These are phyloP conservation scores for Alternaria triticimaculans DNA, from an alignment of 2,329 filamentous ascomycete species.

Conservation along the genomic window DNA sequence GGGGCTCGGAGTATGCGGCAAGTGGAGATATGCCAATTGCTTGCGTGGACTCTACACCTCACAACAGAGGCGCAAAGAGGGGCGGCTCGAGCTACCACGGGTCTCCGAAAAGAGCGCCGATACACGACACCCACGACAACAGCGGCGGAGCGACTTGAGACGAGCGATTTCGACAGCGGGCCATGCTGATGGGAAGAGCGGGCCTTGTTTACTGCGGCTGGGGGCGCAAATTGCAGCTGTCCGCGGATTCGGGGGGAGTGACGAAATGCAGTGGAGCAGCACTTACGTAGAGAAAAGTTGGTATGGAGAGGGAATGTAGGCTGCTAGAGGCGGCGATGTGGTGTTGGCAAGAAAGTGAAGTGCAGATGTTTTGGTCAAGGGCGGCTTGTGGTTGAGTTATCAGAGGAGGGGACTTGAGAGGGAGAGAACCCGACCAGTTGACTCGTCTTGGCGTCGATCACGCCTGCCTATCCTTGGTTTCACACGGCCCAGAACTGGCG, in stretches of 20 bases:
- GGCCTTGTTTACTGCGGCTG: conserved; percentile 26
- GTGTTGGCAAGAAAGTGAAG: conserved; percentile 27
- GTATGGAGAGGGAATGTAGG: conserved; percentile 14
- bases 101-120: conserved; percentile 19
- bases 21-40: conserved; percentile 20
- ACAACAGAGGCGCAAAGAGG: conserved; percentile 38
- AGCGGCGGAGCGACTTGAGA: conserved; percentile 11
- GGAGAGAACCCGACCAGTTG: conserved; percentile 27
- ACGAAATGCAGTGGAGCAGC: conserved; percentile 30
- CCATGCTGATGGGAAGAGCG: conserved; percentile 27
- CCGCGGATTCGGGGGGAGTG: conserved; percentile 31
- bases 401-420: conserved; percentile 31
- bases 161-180: conserved; percentile 16
- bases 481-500: conserved; percentile 35
- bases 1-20: conserved; percentile 1
- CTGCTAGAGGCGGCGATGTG: conserved; percentile 14
- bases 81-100: conserved; percentile 29
- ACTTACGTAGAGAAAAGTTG: conserved; percentile 39
- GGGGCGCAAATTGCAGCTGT: conserved; percentile 38
- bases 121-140: conserved; percentile 13
- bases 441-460: conserved; percentile 35
- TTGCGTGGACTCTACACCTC: conserved; percentile 27
- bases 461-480: conserved; percentile 33
- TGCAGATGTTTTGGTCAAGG: conserved; percentile 27
- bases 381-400: conserved; percentile 35